phyloP scores from a whole-genome alignment of 2,329 filamentous ascomycete species.

The Colletotrichum somersetense region DNA sequence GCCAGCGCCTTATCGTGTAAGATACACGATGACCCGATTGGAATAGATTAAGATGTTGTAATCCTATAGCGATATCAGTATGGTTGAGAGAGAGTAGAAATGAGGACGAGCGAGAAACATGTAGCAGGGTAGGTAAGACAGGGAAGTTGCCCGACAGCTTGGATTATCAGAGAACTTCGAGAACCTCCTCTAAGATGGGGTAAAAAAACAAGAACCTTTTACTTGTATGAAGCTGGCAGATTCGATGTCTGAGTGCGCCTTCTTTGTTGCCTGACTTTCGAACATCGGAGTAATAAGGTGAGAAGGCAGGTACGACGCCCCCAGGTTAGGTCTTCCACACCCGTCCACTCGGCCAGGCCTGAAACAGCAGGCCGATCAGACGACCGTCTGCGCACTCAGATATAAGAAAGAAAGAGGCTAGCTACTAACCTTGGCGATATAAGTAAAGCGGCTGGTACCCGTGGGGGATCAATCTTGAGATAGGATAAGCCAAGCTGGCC shows the following conservation, averaged over 20 bases:
- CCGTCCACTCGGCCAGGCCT: slow-evolving; percentile 1
- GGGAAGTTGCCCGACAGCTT: neutral
- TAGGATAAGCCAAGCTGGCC: slow-evolving; percentile 1
- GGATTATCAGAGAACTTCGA: neutral
- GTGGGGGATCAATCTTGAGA: neutral
- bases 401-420: neutral
- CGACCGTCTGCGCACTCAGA: neutral
- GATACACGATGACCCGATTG: neutral
- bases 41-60: neutral
- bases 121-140: neutral
- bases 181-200: neutral
- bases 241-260: neutral
- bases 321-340: neutral
- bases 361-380: neutral
- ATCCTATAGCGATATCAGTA: neutral
- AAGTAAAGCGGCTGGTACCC: neutral
- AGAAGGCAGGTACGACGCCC: neutral
- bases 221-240: neutral
- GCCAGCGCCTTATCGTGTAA: neutral
- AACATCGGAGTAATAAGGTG: slow-evolving; percentile 5
- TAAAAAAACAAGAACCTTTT: neutral
- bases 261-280: slow-evolving; percentile 5
- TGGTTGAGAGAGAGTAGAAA: neutral
- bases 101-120: neutral
- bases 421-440: slow-evolving; percentile 10